Conservation (phyloP, 2,329 filamentous ascomycete species). For the Penicillium sp. region DNA sequence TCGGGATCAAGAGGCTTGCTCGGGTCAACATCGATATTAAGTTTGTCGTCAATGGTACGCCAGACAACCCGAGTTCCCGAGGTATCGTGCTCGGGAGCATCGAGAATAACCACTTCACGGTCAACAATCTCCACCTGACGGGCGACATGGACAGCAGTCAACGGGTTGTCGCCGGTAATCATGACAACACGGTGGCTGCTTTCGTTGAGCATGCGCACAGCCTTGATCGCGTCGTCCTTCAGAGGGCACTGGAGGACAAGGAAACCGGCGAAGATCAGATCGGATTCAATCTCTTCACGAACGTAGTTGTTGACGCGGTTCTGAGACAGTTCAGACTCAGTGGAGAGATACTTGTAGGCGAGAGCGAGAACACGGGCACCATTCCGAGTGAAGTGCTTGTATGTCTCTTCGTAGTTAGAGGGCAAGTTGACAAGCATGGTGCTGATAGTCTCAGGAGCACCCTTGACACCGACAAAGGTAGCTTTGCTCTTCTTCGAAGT, state of each 20-base stretch:
- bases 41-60: slow-evolving; percentile 90
- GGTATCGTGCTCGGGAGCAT: slow-evolving; percentile 86
- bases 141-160: slow-evolving; percentile 94
- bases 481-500: slow-evolving; percentile 74
- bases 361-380: slow-evolving; percentile 91
- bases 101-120: slow-evolving; percentile 88
- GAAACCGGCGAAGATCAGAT: slow-evolving; percentile 88
- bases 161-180: slow-evolving; percentile 97
- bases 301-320: slow-evolving; percentile 89
- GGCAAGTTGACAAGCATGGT: slow-evolving; percentile 85
- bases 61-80: slow-evolving; percentile 81
- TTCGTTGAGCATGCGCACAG: slow-evolving; percentile 96
- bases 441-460: slow-evolving; percentile 93
- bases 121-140: slow-evolving; percentile 97
- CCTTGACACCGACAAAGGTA: slow-evolving; percentile 94
- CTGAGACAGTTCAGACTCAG: slow-evolving; percentile 76
- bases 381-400: slow-evolving; percentile 95
- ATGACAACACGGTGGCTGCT: slow-evolving; percentile 98
- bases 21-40: slow-evolving; percentile 81
- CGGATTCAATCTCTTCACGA: slow-evolving; percentile 84
- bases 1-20: slow-evolving; percentile 74
- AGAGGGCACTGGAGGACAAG: slow-evolving; percentile 91
- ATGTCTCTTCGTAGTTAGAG: slow-evolving; percentile 92
- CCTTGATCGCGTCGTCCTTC: slow-evolving; percentile 92
- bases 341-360: slow-evolving; percentile 86